phyloP scores from a whole-genome alignment of 1,139 yeast genomes.

The Kodamaea sp. region DNA sequence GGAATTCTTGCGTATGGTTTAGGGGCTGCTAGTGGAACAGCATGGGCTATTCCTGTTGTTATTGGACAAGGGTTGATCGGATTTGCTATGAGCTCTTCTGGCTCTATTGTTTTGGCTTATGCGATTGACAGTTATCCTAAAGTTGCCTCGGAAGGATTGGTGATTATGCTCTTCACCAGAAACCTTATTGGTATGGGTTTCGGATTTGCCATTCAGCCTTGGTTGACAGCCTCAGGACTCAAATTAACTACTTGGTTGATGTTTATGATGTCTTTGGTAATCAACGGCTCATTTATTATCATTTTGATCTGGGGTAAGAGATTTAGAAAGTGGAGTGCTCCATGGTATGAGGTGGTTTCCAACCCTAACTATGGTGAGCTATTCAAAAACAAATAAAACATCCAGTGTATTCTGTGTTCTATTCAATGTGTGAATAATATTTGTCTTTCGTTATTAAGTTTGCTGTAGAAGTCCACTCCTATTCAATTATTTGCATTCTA shows the following conservation, averaged over 20 bases:
- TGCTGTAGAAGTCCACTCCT: too few relatives aligned
- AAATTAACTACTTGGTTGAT: conserved; percentile 45
- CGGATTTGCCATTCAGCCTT: conserved; percentile 50
- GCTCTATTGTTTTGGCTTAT: conserved; percentile 57
- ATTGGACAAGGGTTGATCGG: conserved; percentile 57
- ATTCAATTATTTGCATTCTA: too few relatives aligned
- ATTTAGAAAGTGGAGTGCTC: conserved; percentile 32
- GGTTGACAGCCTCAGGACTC: conserved; percentile 43
- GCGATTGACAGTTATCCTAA: conserved; percentile 59
- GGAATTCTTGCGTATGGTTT: conserved; percentile 42
- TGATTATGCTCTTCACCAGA: conserved; percentile 44
- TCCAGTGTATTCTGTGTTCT: not conserved
- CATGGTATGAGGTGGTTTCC: conserved; percentile 18
- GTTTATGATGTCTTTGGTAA: conserved; percentile 46
- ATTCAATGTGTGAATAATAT: too few relatives aligned
- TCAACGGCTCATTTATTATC: conserved; percentile 42
- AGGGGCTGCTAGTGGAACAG: conserved; percentile 30
- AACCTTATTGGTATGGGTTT: conserved; percentile 50
- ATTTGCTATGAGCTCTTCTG: conserved; percentile 57
- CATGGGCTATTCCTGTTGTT: conserved; percentile 56
- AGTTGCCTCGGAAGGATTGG: conserved; percentile 57
- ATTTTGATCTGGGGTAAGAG: conserved; percentile 42
- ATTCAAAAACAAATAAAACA: conserved; percentile 1
- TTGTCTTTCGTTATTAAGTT: too few relatives aligned
- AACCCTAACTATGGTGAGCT: conserved; percentile 9